Conservation (phyloP, 169 alveolate genomes). For the Plasmodium sp. region DNA sequence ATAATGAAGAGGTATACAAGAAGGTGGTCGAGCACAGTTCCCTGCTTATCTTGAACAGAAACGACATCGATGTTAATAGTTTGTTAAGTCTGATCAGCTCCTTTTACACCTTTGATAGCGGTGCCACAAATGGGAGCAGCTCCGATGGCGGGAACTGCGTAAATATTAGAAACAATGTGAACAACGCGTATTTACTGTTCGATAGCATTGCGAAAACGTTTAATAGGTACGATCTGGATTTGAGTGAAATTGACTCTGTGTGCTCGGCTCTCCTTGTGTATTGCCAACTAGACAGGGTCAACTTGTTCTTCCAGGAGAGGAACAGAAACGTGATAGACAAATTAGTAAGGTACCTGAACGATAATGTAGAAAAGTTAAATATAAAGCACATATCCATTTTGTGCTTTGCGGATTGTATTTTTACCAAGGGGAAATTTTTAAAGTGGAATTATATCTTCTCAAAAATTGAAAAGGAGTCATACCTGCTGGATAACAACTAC, state of each 20-base stretch:
- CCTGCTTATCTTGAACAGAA: constrained; percentile 41
- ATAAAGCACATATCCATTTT: constrained; percentile 53
- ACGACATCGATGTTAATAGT: constrained; percentile 57
- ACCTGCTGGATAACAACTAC: constrained; percentile 27
- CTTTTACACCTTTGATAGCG: neutral
- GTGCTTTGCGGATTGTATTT: constrained; percentile 29
- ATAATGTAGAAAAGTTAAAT: constrained; percentile 37
- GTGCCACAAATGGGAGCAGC: neutral
- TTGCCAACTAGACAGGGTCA: constrained; percentile 33
- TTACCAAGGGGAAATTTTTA: neutral
- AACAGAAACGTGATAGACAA: constrained; percentile 26
- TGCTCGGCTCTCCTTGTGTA: constrained; percentile 27
- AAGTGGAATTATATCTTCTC: constrained; percentile 29
- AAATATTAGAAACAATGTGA: neutral
- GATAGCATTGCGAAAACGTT: constrained; percentile 57
- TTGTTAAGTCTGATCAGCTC: constrained; percentile 22
- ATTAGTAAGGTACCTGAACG: constrained; percentile 6
- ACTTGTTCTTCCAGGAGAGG: constrained; percentile 57
- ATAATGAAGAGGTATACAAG: constrained; percentile 42
- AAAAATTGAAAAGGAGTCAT: constrained; percentile 49
- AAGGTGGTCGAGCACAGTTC: constrained; percentile 34
- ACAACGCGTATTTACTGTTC: constrained; percentile 30
- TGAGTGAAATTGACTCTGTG: constrained; percentile 26
- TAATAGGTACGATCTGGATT: constrained; percentile 44
- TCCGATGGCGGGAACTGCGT: neutral